Conservation (phyloP, 371 early-diverging fungal species). For the Cokeromyces recurvatus region DNA sequence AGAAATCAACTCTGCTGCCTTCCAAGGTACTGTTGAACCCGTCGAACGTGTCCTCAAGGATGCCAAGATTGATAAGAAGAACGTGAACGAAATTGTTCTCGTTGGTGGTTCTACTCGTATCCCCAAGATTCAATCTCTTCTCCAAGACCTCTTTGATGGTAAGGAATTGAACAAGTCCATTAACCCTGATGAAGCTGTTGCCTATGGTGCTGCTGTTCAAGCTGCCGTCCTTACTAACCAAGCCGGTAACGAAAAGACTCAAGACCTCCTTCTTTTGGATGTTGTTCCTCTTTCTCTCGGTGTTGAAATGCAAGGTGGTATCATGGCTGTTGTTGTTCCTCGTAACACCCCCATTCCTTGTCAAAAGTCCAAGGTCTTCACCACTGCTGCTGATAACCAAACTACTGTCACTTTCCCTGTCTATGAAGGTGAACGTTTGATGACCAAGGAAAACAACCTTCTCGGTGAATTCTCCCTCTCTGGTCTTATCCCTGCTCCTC, state of each 20-base stretch:
- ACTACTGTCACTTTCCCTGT: constrained; percentile 89
- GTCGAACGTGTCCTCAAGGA: constrained; percentile 83
- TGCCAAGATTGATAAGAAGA: constrained; percentile 89
- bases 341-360: constrained; percentile 91
- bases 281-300: constrained; percentile 89
- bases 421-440: constrained; percentile 90
- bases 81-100: constrained; percentile 94
- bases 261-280: constrained; percentile 79
- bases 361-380: constrained; percentile 87
- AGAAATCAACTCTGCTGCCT: constrained; percentile 84
- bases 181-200: constrained; percentile 95
- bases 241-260: constrained; percentile 57
- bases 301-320: constrained; percentile 92
- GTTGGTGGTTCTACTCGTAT: constrained; percentile 99
- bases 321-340: constrained; percentile 72
- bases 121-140: constrained; percentile 98
- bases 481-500: constrained; percentile 86
- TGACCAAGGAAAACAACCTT: constrained; percentile 91
- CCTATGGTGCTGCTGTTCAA: constrained; percentile 95
- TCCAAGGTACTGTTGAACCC: constrained; percentile 80
- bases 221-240: constrained; percentile 78
- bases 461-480: constrained; percentile 89
- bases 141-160: constrained; percentile 92
- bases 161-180: constrained; percentile 82
- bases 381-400: constrained; percentile 95